Evolutionary conservation across 2,329 filamentous ascomycete species (phyloP), one percentile per base, ranked within the genome.

Genomic region (Fusarium pseudograminearum): DNA sequence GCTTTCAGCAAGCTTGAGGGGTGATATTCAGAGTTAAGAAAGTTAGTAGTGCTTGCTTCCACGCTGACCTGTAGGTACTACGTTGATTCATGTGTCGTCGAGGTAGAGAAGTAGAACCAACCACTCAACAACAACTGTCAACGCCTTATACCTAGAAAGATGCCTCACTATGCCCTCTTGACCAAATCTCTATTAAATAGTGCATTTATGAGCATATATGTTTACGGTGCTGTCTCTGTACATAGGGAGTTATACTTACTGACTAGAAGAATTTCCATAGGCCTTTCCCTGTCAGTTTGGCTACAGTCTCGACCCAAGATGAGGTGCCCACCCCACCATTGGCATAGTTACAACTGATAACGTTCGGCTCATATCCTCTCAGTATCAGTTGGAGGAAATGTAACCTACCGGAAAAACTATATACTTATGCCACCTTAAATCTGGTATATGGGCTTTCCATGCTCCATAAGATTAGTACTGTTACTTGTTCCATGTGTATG

Each of bases 251-350:
- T 26, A 8, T 31, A 16, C 10, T 54, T 46, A 24, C 34, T 38
- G 22, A 40, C 24, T 34, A 12, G 15, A 24, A 18, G 14, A 16
- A 24, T 11, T 31, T 18, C 16, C 20, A 31, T 28, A 41, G 20
- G 16, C 34, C 38, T 24, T 33, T 41, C 28, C 28, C 16, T n/a
- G n/a, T 44, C 24, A n/a, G 16, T 54, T 20, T 12, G 10, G 7
- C n/a, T 55, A 67, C 57, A 44, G 52, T 30, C 31, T 63, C 41
- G 41, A 47, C 36, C 46, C 59, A 51, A 34, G 38, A 58, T 63
- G 63, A 36, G 57, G 58, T 68, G 64, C 62, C 26, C 55, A 34
- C 62, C 55, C 57, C 54, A 68, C 40, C 40, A 55, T 42, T 44
- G 2, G 10, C 28, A 30, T 30, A 36, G 48, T 64, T 59, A 63